A percentile compares a stretch with the other conserved stretches of the same genome.
phyloP scores from a whole-genome alignment of 495 filamentous ascomycete species.

The Aspergillus carlsbadensis region DNA sequence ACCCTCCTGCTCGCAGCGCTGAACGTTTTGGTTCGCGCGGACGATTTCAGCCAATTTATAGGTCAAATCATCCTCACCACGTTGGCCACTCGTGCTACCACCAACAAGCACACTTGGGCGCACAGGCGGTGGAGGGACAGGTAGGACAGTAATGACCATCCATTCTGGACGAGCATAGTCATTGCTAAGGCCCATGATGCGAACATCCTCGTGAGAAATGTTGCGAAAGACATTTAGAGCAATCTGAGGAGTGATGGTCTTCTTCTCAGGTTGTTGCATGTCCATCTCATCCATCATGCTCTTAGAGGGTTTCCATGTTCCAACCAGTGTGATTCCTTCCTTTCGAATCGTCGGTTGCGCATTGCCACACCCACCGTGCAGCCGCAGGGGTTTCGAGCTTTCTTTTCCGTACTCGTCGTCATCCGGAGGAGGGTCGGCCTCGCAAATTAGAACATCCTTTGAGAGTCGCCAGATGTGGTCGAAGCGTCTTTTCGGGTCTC shows the following conservation, averaged over 20 bases:
- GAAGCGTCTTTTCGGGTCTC: conserved; percentile 92
- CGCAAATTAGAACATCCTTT: conserved; percentile 81
- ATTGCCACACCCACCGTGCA: conserved; percentile 93
- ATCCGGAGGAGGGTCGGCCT: conserved; percentile 62
- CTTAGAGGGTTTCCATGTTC: conserved; percentile 77
- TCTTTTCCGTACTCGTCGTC: conserved; percentile 62
- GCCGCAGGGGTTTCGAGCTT: conserved; percentile 41
- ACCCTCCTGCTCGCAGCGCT: conserved; percentile 81
- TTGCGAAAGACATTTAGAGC: conserved; percentile 81
- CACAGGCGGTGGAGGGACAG: conserved; percentile 93
- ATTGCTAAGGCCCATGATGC: conserved; percentile 84
- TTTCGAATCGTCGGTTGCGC: conserved; percentile 81
- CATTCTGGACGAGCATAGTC: conserved; percentile 95
- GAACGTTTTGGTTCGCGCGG: conserved; percentile 92
- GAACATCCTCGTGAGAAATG: conserved; percentile 76
- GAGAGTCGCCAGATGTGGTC: conserved; percentile 83
- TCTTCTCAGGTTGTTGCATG: conserved; percentile 74
- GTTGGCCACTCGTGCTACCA: conserved; percentile 79
- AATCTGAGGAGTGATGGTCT: conserved; percentile 75
- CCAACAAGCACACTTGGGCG: conserved; percentile 94
- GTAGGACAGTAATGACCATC: conserved; percentile 95
- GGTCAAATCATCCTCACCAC: conserved; percentile 97
- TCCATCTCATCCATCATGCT: conserved; percentile 61
- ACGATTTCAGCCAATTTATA: conserved; percentile 99
- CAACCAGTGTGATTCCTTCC: conserved; percentile 78